Conservation (phyloP, 1,284 basidiomycete genomes). For the Pseudozyma tsukubaensis region DNA sequence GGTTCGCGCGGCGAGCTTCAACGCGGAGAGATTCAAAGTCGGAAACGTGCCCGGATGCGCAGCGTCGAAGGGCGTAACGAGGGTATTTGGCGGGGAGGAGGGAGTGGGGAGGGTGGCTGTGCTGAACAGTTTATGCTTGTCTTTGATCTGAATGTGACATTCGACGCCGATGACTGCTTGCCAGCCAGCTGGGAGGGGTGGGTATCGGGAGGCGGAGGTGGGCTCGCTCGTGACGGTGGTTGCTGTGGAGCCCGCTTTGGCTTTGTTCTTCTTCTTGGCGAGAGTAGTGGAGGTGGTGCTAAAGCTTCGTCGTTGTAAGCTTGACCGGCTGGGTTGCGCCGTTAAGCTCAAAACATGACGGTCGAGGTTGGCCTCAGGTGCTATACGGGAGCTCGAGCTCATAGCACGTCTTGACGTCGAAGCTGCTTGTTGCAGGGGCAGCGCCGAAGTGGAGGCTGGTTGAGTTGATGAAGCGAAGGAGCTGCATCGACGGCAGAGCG, state of each 20-base stretch:
- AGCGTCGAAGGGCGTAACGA: slow-evolving; percentile 86
- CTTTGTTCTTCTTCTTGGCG: slow-evolving; percentile 43
- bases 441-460: slow-evolving; percentile 6
- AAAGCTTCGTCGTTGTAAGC: slow-evolving; percentile 2
- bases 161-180: slow-evolving; percentile 88
- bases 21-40: slow-evolving; percentile 79
- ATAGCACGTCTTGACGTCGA: neutral
- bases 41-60: slow-evolving; percentile 93
- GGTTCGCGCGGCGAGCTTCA: slow-evolving; percentile 83
- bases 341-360: neutral
- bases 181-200: slow-evolving; percentile 60
- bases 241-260: slow-evolving; percentile 14
- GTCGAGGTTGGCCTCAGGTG: neutral
- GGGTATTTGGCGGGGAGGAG: slow-evolving; percentile 76
- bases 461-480: neutral
- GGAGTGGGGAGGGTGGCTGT: slow-evolving; percentile 71
- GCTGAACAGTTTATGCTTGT: slow-evolving; percentile 89
- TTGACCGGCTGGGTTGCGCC: neutral
- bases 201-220: slow-evolving; percentile 25
- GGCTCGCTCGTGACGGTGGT: neutral
- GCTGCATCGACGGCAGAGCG: slow-evolving; percentile 20
- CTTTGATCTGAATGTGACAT: slow-evolving; percentile 92
- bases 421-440: neutral
- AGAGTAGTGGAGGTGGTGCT: neutral
- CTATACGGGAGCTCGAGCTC: neutral